phyloP scores from a whole-genome alignment of 106 monocot species.

The Dactylorhiza incarnata region DNA sequence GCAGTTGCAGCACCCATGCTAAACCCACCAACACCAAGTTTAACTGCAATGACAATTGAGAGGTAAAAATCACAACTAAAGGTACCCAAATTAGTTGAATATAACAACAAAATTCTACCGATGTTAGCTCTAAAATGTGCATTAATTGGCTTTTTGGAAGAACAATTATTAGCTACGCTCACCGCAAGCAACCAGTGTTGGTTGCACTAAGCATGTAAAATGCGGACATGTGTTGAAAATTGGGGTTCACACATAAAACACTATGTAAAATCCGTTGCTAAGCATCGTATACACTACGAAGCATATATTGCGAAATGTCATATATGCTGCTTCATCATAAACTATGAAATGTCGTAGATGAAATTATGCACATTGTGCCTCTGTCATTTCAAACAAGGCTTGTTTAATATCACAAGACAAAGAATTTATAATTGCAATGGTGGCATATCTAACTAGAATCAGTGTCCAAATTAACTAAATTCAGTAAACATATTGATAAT shows the following conservation, averaged over 20 bases:
- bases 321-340: too few species aligned
- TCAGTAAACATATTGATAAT: neutral
- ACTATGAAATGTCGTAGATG: too few species aligned
- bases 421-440: neutral
- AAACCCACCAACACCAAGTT: constrained; percentile 94
- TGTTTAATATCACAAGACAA: neutral
- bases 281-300: too few species aligned
- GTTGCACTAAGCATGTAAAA: too few species aligned
- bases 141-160: neutral
- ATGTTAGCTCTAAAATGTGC: neutral
- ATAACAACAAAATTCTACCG: neutral
- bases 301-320: too few species aligned
- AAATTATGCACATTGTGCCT: neutral
- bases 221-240: too few species aligned
- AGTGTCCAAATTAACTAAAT: neutral
- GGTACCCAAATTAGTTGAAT: neutral
- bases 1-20: constrained; percentile 98
- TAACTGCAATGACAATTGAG: constrained; percentile 44
- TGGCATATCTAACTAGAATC: neutral
- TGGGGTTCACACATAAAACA: too few species aligned
- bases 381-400: neutral
- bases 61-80: neutral
- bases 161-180: too few species aligned
- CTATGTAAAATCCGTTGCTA: too few species aligned
- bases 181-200: too few species aligned